These are phyloP conservation scores for Fusarium nodosum DNA, from an alignment of 2,329 filamentous ascomycete genomes.

Conservation along the genomic window DNA sequence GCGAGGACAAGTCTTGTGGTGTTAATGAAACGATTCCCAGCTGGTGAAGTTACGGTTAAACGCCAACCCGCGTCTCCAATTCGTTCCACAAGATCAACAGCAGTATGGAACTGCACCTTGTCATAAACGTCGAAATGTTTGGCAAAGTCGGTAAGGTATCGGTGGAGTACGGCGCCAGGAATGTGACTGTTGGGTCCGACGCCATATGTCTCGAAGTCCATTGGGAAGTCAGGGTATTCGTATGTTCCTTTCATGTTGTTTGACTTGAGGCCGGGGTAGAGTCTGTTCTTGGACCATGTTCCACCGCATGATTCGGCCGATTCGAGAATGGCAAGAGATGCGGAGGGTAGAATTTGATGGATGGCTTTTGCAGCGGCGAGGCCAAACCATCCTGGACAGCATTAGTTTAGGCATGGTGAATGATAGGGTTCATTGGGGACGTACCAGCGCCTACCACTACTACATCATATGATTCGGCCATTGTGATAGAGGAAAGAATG, in stretches of 20 bases:
- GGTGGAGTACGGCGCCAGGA: constrained; percentile 54
- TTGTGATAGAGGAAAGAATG: not conserved
- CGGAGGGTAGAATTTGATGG: constrained; percentile 61
- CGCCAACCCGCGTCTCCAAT: constrained; percentile 40
- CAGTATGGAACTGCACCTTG: constrained; percentile 64
- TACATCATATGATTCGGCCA: constrained; percentile 41
- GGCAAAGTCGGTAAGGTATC: constrained; percentile 57
- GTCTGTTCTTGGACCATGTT: constrained; percentile 69
- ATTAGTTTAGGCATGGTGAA: not conserved
- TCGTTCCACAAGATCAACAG: constrained; percentile 60
- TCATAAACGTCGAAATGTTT: constrained; percentile 63
- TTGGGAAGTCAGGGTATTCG: constrained; percentile 74
- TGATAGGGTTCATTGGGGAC: not conserved
- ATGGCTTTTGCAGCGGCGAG: constrained; percentile 67
- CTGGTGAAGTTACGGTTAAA: constrained; percentile 23
- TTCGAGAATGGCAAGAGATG: constrained; percentile 66
- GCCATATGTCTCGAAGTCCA: constrained; percentile 62
- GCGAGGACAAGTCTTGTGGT: constrained; percentile 63
- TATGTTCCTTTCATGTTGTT: constrained; percentile 75
- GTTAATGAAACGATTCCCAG: constrained; percentile 28
- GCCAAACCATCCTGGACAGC: constrained; percentile 61
- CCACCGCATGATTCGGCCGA: constrained; percentile 66
- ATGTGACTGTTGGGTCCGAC: constrained; percentile 54
- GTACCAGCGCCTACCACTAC: constrained; percentile 47
- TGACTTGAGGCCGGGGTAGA: constrained; percentile 72